Conservation (phyloP, 192 early-diverging fungal species). For the Coemansia sp. region DNA sequence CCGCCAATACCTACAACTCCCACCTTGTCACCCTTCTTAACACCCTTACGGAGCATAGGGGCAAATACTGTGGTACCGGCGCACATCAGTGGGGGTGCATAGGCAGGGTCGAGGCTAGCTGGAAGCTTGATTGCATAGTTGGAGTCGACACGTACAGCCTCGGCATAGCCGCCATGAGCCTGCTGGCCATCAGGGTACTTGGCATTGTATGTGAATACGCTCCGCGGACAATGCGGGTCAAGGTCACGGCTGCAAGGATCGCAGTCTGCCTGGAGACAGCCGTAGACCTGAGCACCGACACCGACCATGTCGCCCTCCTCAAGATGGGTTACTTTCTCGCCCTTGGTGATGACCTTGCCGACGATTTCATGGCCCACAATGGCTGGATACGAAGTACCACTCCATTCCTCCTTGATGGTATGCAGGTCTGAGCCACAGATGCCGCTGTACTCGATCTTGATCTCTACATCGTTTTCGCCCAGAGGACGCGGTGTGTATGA, state of each 20-base stretch:
- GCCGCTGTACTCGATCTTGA: constrained; percentile 72
- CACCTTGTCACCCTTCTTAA: constrained; percentile 61
- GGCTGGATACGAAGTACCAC: constrained; percentile 35
- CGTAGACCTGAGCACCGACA: constrained; percentile 63
- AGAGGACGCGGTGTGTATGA: constrained; percentile 60
- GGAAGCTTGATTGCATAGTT: constrained; percentile 66
- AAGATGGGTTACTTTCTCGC: constrained; percentile 54
- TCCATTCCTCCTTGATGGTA: constrained; percentile 62
- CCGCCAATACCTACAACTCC: constrained; percentile 79
- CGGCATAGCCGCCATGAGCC: constrained; percentile 59
- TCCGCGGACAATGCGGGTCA: constrained; percentile 48
- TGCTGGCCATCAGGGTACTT: constrained; percentile 54
- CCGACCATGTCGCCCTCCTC: constrained; percentile 65
- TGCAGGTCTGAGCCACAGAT: constrained; percentile 81
- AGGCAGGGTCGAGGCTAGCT: constrained; percentile 48
- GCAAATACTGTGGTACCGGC: constrained; percentile 78
- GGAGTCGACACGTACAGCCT: constrained; percentile 58
- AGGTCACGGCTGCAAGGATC: constrained; percentile 46
- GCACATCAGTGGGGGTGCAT: constrained; percentile 74
- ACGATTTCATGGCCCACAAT: constrained; percentile 72
- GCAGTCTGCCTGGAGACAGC: constrained; percentile 56
- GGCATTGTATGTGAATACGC: constrained; percentile 54
- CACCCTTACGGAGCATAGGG: constrained; percentile 60
- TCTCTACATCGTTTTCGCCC: constrained; percentile 63
- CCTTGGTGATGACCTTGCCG: constrained; percentile 60